Base-by-base conservation (phyloP, 2,329 filamentous ascomycete genomes). In the Hirsutella thompsonii region DNA sequence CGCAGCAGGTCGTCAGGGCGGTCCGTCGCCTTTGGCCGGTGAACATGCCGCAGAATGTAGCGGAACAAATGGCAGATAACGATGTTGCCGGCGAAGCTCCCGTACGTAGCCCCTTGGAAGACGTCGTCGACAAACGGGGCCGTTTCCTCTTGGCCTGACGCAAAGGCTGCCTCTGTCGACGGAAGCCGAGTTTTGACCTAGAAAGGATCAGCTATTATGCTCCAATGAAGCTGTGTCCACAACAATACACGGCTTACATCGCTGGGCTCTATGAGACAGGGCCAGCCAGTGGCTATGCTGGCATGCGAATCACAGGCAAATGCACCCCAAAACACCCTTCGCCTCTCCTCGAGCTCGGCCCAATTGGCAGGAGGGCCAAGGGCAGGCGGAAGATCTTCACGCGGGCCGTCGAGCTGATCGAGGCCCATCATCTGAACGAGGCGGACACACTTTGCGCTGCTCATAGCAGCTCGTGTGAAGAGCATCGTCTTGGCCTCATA, bases 211-310 rank as follows among this genome's bases (percentile, higher is more conserved):
- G n/a, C n/a, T n/a, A n/a, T n/a, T n/a, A n/a, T n/a, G n/a, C n/a
- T n/a, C n/a, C n/a, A n/a, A n/a, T n/a, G n/a, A n/a, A n/a, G n/a
- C n/a, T n/a, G n/a, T n/a, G n/a, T n/a, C 32, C n/a, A 16, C 14
- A 18, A 11, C 23, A 26, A 16, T 13, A 18, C 32, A 16, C 8
- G 4, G 18, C 32, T 51, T 50, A 72, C 74, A 47, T 94, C 85
- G 54, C 68, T 68, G 43, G 85, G 73, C 47, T 93, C 80, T 34
- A 94, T 79, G 20, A 79, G 66, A 66, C 85, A 81, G 0, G 89
- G 86, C 89, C 89, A 95, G 2, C 89, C 89, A 4, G 88, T 94
- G 11, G 86, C 87, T 39, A 94, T 84, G 52, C 83, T 87, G 2
- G 85, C 81, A 60, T 93, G 93, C 20, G 84, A 75, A 57, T 95